These are phyloP conservation scores for Phaeotremella fagi DNA, from an alignment of 768 basidiomycete genomes.

Conservation along the genomic window DNA sequence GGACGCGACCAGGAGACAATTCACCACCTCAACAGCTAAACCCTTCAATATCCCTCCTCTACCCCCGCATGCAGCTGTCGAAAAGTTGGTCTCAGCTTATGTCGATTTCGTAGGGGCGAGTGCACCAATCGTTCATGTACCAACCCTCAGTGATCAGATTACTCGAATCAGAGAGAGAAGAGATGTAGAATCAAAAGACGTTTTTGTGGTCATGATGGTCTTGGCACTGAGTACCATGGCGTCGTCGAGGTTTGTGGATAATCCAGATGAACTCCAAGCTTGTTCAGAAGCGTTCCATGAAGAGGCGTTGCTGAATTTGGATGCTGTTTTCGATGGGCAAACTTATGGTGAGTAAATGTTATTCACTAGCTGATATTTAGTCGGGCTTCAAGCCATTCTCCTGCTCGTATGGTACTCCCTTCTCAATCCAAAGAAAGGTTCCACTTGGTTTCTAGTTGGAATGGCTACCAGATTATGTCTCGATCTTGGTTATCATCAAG, in stretches of 20 bases:
- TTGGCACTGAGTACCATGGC: conserved; percentile 49
- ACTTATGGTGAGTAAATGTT: conserved; percentile 43
- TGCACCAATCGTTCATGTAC: conserved; percentile 48
- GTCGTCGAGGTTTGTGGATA: conserved; percentile 47
- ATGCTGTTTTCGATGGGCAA: conserved; percentile 47
- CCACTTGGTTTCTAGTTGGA: conserved; percentile 50
- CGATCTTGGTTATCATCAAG: conserved; percentile 49
- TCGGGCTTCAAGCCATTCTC: conserved; percentile 48
- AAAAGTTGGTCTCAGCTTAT: conserved; percentile 47
- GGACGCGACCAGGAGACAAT: no score
- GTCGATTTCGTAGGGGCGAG: conserved; percentile 49
- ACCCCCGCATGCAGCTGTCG: conserved; percentile 48
- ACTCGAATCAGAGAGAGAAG: conserved; percentile 42
- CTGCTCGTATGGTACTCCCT: conserved; percentile 48
- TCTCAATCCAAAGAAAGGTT: conserved; percentile 48
- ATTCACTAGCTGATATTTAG: conserved; percentile 17
- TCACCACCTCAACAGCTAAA: conserved; percentile 13
- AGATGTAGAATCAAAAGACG: conserved; percentile 45
- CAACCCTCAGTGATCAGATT: conserved; percentile 44
- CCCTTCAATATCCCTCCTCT: conserved; percentile 43
- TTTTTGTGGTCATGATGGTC: conserved; percentile 51
- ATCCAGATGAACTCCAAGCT: conserved; percentile 47
- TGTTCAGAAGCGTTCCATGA: conserved; percentile 49
- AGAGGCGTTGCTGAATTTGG: conserved; percentile 48
- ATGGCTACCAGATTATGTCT: conserved; percentile 47